Evolutionary conservation across 129 eudicot species (phyloP).

Genomic region (Flaveria sonorensis): DNA sequence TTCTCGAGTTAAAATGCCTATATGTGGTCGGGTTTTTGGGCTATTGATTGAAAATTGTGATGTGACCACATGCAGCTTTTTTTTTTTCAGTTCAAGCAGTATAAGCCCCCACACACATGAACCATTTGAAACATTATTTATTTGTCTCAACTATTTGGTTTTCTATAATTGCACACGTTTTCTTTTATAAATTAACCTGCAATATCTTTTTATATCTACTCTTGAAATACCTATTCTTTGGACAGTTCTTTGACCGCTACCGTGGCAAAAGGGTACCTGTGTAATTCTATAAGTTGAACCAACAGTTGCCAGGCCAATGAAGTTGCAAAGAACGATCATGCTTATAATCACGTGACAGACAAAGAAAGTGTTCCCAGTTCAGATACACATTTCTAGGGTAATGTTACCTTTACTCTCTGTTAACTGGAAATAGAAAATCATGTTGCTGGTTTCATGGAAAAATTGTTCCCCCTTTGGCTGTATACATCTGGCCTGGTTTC

Average conservation of each 20-base stretch:
- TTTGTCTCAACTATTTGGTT: neutral
- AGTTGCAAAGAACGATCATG: neutral
- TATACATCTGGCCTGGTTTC: conserved; percentile 22
- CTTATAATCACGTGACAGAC: neutral
- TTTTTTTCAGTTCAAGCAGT: neutral
- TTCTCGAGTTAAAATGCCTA: conserved; percentile 15
- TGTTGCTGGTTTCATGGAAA: neutral
- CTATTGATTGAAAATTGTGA: neutral
- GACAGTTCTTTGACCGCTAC: conserved; percentile 64
- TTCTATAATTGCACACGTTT: neutral
- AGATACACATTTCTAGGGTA: conserved; percentile 8
- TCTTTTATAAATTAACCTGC: neutral
- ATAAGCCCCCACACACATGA: neutral
- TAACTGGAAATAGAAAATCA: conserved; percentile 24
- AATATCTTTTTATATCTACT: neutral
- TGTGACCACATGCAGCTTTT: neutral
- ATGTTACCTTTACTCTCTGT: conserved; percentile 20
- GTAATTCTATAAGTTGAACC: conserved; percentile 47
- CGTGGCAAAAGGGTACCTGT: conserved; percentile 75
- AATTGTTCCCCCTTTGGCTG: conserved; percentile 28
- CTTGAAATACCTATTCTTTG: neutral
- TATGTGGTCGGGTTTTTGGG: conserved; percentile 7
- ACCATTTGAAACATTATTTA: neutral
- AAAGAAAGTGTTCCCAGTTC: conserved; percentile 7
- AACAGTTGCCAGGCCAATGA: conserved; percentile 1